phyloP scores from a whole-genome alignment of 176 grass and related monocot genomes.

The Oryza glumipatula region DNA sequence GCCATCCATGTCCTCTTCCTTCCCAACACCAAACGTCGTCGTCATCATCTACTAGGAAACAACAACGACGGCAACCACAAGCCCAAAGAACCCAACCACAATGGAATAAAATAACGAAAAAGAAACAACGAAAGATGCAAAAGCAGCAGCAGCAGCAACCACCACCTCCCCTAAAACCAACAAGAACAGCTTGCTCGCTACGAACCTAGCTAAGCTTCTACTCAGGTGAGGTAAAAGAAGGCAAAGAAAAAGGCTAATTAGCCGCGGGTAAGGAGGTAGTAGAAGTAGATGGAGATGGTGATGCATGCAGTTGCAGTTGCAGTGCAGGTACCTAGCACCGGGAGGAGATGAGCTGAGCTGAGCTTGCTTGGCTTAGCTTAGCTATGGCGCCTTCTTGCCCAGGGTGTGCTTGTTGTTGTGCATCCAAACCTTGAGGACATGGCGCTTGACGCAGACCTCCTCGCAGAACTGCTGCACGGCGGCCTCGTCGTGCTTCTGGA shows the following conservation, averaged over 20 bases:
- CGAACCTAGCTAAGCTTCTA: slow-evolving; percentile 28
- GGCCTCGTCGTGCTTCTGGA: slow-evolving; percentile 96
- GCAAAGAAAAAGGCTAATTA: slow-evolving; percentile 23
- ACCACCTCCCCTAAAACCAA: slow-evolving; percentile 33
- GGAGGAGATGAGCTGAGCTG: neutral
- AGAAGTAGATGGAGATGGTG: neutral
- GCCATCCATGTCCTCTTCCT: slow-evolving; percentile 47
- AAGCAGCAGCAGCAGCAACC: neutral
- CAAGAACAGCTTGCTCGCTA: slow-evolving; percentile 49
- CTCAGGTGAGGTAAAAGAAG: slow-evolving; percentile 1
- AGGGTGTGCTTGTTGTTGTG: slow-evolving; percentile 95
- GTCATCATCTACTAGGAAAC: slow-evolving; percentile 33
- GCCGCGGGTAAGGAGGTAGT: neutral
- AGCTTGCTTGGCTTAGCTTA: neutral
- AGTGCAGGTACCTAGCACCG: slow-evolving; percentile 23
- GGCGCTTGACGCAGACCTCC: slow-evolving; percentile 73
- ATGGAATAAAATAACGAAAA: slow-evolving; percentile 6
- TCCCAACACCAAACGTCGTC: slow-evolving; percentile 48
- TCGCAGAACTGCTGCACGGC: slow-evolving; percentile 96
- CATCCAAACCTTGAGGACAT: slow-evolving; percentile 97
- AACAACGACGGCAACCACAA: neutral
- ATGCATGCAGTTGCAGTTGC: slow-evolving; percentile 11
- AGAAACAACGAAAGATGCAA: neutral
- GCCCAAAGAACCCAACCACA: slow-evolving; percentile 23
- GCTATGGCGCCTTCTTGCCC: slow-evolving; percentile 70